Conservation (phyloP, 2,329 filamentous ascomycete species). For the Diaporthe eres region DNA sequence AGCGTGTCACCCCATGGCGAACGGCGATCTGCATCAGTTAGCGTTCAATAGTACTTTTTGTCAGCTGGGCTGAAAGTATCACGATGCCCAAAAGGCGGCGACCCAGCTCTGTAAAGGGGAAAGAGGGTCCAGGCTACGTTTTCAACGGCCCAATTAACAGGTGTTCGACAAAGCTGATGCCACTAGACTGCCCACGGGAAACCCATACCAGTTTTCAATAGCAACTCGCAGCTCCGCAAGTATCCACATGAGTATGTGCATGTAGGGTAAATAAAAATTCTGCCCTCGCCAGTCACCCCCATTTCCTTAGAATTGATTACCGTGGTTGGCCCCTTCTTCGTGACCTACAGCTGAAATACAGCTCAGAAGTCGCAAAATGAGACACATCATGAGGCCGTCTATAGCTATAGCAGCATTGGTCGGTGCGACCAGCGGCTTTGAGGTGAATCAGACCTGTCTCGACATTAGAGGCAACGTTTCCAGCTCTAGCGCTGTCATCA, state of each 20-base stretch:
- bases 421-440: not conserved
- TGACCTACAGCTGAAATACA: not conserved
- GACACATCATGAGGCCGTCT: not conserved
- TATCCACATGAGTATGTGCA: not conserved
- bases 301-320: not conserved
- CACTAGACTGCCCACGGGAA: not conserved
- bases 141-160: not conserved
- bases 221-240: not conserved
- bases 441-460: not conserved
- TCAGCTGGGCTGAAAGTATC: slow-evolving; percentile 13
- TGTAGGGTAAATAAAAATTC: not conserved
- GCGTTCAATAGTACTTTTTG: not conserved
- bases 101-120: not conserved
- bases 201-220: not conserved
- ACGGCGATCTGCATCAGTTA: slow-evolving; percentile 10
- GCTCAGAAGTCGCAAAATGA: not conserved
- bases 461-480: slow-evolving; percentile 28
- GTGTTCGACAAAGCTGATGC: not conserved
- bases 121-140: not conserved
- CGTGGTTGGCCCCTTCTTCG: not conserved
- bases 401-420: not conserved
- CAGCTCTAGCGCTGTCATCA: slow-evolving; percentile 5
- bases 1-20: not conserved
- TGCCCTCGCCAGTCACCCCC: not conserved
- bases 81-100: not conserved